These are phyloP conservation scores for Fusarium sp. DNA, from an alignment of 2,329 filamentous ascomycete genomes.

Conservation along the genomic window DNA sequence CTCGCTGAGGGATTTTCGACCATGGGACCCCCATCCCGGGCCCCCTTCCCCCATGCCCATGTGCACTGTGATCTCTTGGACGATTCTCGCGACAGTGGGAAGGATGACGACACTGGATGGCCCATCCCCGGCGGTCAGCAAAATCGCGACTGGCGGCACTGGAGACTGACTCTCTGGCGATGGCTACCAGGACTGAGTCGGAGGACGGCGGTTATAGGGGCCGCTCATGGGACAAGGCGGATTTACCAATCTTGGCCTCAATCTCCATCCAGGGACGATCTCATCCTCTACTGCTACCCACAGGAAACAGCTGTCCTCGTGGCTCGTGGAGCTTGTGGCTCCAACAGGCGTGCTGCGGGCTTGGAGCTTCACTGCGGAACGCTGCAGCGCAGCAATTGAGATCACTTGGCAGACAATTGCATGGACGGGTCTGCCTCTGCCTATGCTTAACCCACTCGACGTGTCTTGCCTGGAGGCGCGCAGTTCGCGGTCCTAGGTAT, in stretches of 20 bases:
- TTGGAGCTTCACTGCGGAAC: conserved; percentile 5
- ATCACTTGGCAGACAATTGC: conserved; percentile 8
- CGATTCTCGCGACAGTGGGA: conserved; percentile 27
- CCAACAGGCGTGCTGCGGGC: conserved; percentile 16
- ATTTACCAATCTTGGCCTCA: conserved; percentile 20
- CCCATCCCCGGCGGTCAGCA: conserved; percentile 44
- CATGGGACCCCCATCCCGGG: conserved; percentile 28
- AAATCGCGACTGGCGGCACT: conserved; percentile 43
- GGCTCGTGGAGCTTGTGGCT: conserved; percentile 8
- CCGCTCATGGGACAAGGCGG: conserved; percentile 23
- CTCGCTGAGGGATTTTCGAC: conserved; percentile 46
- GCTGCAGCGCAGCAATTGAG: conserved; percentile 11
- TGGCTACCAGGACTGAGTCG: not conserved
- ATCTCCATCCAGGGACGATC: conserved; percentile 9
- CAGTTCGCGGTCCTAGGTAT: not conserved
- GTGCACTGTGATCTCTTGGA: conserved; percentile 34
- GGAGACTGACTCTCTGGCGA: conserved; percentile 17
- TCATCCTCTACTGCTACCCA: not conserved
- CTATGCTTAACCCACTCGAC: conserved; percentile 9
- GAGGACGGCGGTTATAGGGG: conserved; percentile 13
- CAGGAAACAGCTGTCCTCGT: conserved; percentile 22
- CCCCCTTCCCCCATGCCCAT: conserved; percentile 36
- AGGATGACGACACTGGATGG: conserved; percentile 44
- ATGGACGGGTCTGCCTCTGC: conserved; percentile 15
- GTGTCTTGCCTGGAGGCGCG: not conserved